Conservation (phyloP, 225 moss, liverwort and hornwort species). For the Ulota crispa region DNA sequence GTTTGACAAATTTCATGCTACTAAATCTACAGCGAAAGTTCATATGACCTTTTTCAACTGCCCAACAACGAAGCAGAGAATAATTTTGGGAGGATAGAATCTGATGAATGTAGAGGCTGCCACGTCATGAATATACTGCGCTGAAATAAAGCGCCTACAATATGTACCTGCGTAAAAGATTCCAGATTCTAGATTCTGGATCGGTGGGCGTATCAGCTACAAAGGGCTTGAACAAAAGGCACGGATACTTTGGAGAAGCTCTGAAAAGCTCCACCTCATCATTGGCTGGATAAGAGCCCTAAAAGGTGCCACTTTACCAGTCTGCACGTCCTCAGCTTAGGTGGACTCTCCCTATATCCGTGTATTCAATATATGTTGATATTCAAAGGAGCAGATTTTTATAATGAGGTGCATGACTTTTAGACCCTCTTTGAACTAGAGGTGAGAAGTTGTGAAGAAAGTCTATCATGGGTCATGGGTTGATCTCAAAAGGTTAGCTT, state of each 20-base stretch:
- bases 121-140: slow-evolving; percentile 28
- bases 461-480: no score
- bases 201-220: not conserved
- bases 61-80: no score
- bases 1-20: not conserved
- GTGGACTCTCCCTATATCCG: no score
- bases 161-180: rapidly evolving
- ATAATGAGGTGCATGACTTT: no score
- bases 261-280: not conserved
- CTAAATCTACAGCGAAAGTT: rapidly evolving
- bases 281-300: not conserved
- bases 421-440: no score
- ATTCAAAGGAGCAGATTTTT: no score
- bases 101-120: slow-evolving; percentile 11
- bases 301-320: not conserved
- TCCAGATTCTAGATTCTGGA: slow-evolving; percentile 15
- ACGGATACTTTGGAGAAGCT: not conserved
- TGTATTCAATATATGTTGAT: no score
- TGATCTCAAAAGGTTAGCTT: no score
- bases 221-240: not conserved
- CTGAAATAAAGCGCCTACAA: not conserved
- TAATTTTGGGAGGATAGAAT: slow-evolving; percentile 11
- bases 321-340: not conserved
- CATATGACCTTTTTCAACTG: not conserved
- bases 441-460: no score